Base-by-base conservation (phyloP, 768 basidiomycete species). In the Postia placenta region DNA sequence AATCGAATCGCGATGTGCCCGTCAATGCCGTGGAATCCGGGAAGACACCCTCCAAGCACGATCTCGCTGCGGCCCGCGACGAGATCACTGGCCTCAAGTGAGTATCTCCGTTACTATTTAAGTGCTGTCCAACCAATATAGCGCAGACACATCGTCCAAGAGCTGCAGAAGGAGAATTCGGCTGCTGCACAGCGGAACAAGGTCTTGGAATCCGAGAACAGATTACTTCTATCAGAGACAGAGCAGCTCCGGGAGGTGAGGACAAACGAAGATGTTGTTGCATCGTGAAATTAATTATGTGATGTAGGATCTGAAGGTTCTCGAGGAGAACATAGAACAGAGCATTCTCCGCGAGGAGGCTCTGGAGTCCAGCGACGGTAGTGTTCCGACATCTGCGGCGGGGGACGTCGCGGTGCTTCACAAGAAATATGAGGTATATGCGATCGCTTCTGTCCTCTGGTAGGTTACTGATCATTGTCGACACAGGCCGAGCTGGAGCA, bases 51-150 rank as follows among this genome's bases (percentile, higher is more conserved):
- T 71, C 73, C 12, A 83, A 80, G 58, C 67, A 79, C 19, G 83
- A 86, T 54, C 60, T 70, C 5, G 69, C 74, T 37, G 60, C 64
- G 1, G 67, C 71, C 22, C 60, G 64, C 15, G 85, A 88, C 48
- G 90, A 93, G 66, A 81, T 92, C 49, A 81, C 75, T 11, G 92
- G 92, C 6, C 76, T 94, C 35, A 93, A 93, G 88, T 90, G 62
- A 22, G 74, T 48, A 17, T 27, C 36, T 30, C 12, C 24, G n/a
- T 39, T 19, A 23, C 11, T 25, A 37, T 5, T 27, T 15, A 46
- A 45, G 35, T 61, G 40, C 52, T 15, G 42, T 17, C 17, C 11
- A 22, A 11, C 22, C 11, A 19, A 36, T 24, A 27, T 27, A 22
- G 39, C 9, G 43, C 45, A 90, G 88, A 66, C 85, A 91, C 59